Conservation (phyloP, 805 yeast species). For the Metschnikowia noctiluminum region DNA sequence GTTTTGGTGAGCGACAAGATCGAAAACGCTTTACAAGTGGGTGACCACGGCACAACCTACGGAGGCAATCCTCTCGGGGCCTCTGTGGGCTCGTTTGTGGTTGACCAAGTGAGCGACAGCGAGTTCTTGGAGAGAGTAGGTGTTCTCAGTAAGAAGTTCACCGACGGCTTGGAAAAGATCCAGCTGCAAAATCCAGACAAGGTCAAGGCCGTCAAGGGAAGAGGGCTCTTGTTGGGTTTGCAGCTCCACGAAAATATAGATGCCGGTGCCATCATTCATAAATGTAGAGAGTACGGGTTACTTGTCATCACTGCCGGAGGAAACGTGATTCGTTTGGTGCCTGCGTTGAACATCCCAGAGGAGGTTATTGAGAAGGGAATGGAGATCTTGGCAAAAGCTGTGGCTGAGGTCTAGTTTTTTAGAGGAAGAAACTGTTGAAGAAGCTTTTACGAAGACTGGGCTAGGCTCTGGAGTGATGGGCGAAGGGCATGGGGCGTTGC, state of each 20-base stretch:
- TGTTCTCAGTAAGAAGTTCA: conserved; percentile 56
- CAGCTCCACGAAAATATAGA: conserved; percentile 57
- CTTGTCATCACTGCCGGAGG: conserved; percentile 89
- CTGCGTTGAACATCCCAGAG: conserved; percentile 81
- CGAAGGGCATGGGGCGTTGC: too few species aligned
- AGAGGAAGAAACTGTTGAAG: too few species aligned
- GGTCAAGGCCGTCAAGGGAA: conserved; percentile 75
- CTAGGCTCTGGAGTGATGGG: too few species aligned
- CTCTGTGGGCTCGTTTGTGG: conserved; percentile 73
- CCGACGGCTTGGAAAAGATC: conserved; percentile 46
- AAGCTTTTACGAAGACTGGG: too few species aligned
- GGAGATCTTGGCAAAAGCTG: conserved; percentile 57
- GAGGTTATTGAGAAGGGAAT: conserved; percentile 70
- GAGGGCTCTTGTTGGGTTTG: conserved; percentile 82
- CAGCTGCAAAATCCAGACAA: conserved; percentile 56
- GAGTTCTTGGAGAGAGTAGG: conserved; percentile 60
- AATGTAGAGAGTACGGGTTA: conserved; percentile 76
- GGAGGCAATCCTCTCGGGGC: conserved; percentile 96
- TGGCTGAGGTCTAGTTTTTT: conserved; percentile 25
- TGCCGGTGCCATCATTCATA: conserved; percentile 59
- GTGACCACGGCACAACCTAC: conserved; percentile 97
- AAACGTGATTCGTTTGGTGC: conserved; percentile 86
- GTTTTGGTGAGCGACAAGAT: conserved; percentile 81
- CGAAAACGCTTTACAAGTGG: conserved; percentile 69
- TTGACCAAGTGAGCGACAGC: conserved; percentile 60